Conservation (phyloP, 768 basidiomycete genomes). For the Trametopsis cervina region DNA sequence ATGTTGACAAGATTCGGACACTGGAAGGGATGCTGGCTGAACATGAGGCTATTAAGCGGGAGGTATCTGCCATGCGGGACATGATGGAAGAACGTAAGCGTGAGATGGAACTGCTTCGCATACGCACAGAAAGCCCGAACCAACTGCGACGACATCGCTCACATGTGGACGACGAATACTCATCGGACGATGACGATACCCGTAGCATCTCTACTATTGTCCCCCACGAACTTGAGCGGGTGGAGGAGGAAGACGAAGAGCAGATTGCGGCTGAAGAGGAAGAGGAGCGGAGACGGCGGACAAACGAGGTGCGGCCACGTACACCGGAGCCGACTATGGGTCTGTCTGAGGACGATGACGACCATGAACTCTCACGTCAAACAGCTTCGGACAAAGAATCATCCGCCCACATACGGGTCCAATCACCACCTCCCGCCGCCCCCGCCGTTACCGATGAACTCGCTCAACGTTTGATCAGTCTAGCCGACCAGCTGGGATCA, state of each 20-base stretch:
- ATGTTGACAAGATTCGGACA: slow-evolving; percentile 78
- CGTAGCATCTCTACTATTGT: slow-evolving; percentile 67
- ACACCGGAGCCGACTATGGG: slow-evolving; percentile 76
- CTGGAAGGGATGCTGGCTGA: slow-evolving; percentile 78
- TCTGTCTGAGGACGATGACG: slow-evolving; percentile 42
- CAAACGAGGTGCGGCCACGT: slow-evolving; percentile 57
- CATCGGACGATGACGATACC: slow-evolving; percentile 44
- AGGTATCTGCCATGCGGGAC: slow-evolving; percentile 67
- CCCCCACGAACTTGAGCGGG: slow-evolving; percentile 61
- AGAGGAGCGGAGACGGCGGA: slow-evolving; percentile 36
- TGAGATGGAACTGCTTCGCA: slow-evolving; percentile 34
- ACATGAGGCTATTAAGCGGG: slow-evolving; percentile 76
- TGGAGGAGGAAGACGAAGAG: slow-evolving; percentile 72
- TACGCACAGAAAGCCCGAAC: slow-evolving; percentile 19
- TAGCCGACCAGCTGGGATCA: slow-evolving; percentile 68
- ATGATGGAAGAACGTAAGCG: slow-evolving; percentile 61
- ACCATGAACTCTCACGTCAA: slow-evolving; percentile 6
- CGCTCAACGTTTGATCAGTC: slow-evolving; percentile 49
- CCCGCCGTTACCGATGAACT: slow-evolving; percentile 45
- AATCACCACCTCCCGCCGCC: slow-evolving; percentile 20
- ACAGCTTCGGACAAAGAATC: slow-evolving; percentile 1
- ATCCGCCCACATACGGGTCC: slow-evolving; percentile 6
- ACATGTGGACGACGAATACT: slow-evolving; percentile 24
- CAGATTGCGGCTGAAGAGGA: slow-evolving; percentile 35
- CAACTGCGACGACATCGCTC: slow-evolving; percentile 15